Evolutionary conservation across 805 yeast species (phyloP), one percentile per base, ranked within the genome.

Genomic region (Pichia deserticola): DNA sequence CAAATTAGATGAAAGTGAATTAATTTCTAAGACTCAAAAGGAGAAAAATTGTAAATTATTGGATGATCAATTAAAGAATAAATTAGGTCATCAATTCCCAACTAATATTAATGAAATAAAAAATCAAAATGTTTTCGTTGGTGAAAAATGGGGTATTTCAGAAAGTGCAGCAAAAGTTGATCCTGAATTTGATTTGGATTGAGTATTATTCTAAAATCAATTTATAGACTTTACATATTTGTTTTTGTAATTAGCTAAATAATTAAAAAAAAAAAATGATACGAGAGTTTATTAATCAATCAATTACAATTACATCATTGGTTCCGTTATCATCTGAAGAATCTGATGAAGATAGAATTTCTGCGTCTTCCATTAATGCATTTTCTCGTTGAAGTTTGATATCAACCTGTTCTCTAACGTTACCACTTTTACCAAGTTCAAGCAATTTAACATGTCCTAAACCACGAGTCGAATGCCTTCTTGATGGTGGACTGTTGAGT

Each of bases 71-170:
- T 50, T 64, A 20, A 62, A 59, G 27, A 64, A 64, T 28, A 55
- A 54, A 29, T 60, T 66, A 12, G 57, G 61, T 1, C 52, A 54
- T 25, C 57, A 51, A 28, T 34, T 60, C n/a, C 64, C 66, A 1
- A 60, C 57, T 4, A 61, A 56, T 10, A 63, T 66, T 12, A 60
- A 61, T 28, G 55, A 59, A 13, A 52, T 62, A 7, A 60, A 63
- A 42, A 54, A 53, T 11, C 60, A 56, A 40, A 60, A 59, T 28
- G 60, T 60, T 7, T 51, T 64, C 37, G 57, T 56, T 0, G 50
- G 62, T 38, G 68, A 66, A 44, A 66, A 66, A 50, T 66, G 70
- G 70, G 69, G 69, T 2, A 44, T 65, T 6, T 60, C 63, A 20
- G 67, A 60, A 47, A 65, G 69, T 48, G 65, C 68, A 5, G 69